Conservation (phyloP, 1,139 yeast genomes). For the Yamadazyma dushanensis region DNA sequence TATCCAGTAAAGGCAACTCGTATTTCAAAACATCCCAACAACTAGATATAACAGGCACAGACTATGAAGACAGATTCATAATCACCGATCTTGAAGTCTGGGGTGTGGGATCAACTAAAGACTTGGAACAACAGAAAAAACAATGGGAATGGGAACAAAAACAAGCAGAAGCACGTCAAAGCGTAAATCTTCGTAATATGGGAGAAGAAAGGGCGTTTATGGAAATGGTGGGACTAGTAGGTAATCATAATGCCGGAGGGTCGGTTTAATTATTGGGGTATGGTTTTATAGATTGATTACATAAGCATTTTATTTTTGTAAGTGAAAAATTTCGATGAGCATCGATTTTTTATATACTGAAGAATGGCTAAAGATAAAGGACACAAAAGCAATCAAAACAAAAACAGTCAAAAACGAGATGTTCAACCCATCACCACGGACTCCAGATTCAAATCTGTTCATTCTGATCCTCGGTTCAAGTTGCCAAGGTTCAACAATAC, state of each 20-base stretch:
- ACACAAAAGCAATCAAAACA: slow-evolving; percentile 3
- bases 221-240: slow-evolving; percentile 90
- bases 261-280: slow-evolving; percentile 18
- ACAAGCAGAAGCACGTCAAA: slow-evolving; percentile 77
- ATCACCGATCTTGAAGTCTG: slow-evolving; percentile 83
- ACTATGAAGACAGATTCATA: slow-evolving; percentile 70
- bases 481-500: slow-evolving; percentile 68
- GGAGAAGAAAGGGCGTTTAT: slow-evolving; percentile 84
- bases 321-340: slow-evolving; percentile 5
- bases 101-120: slow-evolving; percentile 84
- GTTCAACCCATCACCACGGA: slow-evolving; percentile 51
- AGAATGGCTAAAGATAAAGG: slow-evolving; percentile 24
- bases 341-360: slow-evolving; percentile 4
- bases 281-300: not conserved
- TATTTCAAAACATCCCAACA: slow-evolving; percentile 31
- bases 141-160: slow-evolving; percentile 91
- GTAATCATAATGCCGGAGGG: slow-evolving; percentile 64
- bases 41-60: slow-evolving; percentile 21
- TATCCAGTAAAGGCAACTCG: slow-evolving; percentile 18
- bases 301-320: slow-evolving; percentile 1
- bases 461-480: slow-evolving; percentile 86
- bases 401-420: slow-evolving; percentile 9
- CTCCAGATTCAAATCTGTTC: slow-evolving; percentile 75
- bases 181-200: slow-evolving; percentile 60
- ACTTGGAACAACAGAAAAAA: slow-evolving; percentile 70